Conservation (phyloP, 306 rosid species). For the Corylus heterophylla region DNA sequence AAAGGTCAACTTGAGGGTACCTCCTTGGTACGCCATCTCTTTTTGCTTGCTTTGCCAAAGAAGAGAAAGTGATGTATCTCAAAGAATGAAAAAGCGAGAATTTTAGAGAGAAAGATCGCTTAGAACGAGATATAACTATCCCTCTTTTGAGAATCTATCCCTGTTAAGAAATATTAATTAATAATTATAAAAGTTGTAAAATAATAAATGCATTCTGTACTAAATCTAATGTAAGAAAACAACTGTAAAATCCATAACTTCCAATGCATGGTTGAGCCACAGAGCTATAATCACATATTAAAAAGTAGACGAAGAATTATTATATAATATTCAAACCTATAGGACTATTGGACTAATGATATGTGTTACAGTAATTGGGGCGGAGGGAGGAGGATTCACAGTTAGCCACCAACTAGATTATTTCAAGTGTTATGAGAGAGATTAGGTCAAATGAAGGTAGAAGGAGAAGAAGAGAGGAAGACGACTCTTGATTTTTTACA, state of each 20-base stretch:
- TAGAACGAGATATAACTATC: not conserved
- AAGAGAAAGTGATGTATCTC: not conserved
- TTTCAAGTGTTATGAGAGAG: too few relatives aligned
- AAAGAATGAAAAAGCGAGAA: not conserved
- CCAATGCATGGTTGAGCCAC: constrained; percentile 34
- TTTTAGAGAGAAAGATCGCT: not conserved
- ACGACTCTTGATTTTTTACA: too few relatives aligned
- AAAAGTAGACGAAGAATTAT: constrained; percentile 26
- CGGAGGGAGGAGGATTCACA: too few relatives aligned
- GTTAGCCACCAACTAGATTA: too few relatives aligned
- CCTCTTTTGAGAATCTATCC: too few relatives aligned
- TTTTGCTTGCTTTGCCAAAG: constrained; percentile 5
- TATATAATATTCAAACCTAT: not conserved
- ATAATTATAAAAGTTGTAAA: too few relatives aligned
- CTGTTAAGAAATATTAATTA: too few relatives aligned
- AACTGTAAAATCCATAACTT: constrained; percentile 45
- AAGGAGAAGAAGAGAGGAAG: too few relatives aligned
- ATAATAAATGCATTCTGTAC: not conserved
- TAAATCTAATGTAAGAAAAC: constrained; percentile 15
- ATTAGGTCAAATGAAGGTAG: too few relatives aligned
- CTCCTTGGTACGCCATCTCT: constrained; percentile 65
- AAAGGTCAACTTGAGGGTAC: constrained; percentile 67
- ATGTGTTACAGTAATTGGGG: constrained; percentile 6
- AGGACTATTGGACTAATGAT: constrained; percentile 37
- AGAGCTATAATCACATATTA: constrained; percentile 34